phyloP scores from a whole-genome alignment of 768 basidiomycete species.

The Naematelia aurantialba region DNA sequence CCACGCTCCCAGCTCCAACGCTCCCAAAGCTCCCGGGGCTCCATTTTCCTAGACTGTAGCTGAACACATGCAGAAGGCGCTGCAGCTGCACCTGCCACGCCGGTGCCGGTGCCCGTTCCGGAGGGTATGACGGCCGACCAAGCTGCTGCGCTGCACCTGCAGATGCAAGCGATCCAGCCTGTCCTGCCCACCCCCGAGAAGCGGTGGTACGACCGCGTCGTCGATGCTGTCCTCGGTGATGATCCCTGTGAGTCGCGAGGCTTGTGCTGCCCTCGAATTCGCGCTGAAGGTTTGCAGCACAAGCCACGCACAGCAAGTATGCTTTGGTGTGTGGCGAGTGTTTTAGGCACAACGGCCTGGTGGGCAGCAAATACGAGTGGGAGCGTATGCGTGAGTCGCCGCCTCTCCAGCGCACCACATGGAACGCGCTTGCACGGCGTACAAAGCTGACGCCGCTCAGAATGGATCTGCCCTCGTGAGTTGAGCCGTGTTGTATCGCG shows the following conservation, averaged over 20 bases:
- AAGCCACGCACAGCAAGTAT: slow-evolving; percentile 45
- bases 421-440: too few relatives aligned
- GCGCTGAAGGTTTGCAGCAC: slow-evolving; percentile 25
- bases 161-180: slow-evolving; percentile 40
- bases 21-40: background rate
- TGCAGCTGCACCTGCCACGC: background rate
- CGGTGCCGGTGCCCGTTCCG: slow-evolving; percentile 15
- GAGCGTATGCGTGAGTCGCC: slow-evolving; percentile 46
- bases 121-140: slow-evolving; percentile 42
- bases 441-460: slow-evolving; percentile 14
- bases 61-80: background rate
- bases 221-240: slow-evolving; percentile 40
- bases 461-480: slow-evolving; percentile 44
- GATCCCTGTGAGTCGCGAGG: slow-evolving; percentile 45
- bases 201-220: slow-evolving; percentile 47
- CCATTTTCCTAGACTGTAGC: background rate
- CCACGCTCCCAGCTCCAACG: background rate
- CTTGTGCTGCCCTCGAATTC: background rate
- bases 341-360: slow-evolving; percentile 49
- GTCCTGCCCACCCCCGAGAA: slow-evolving; percentile 49
- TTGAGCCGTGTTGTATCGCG: background rate
- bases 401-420: background rate
- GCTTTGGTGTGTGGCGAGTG: slow-evolving; percentile 49
- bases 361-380: slow-evolving; percentile 49
- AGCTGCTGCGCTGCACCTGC: slow-evolving; percentile 37